Conservation (phyloP, 441 rosid species). For the Erodium texanum region DNA sequence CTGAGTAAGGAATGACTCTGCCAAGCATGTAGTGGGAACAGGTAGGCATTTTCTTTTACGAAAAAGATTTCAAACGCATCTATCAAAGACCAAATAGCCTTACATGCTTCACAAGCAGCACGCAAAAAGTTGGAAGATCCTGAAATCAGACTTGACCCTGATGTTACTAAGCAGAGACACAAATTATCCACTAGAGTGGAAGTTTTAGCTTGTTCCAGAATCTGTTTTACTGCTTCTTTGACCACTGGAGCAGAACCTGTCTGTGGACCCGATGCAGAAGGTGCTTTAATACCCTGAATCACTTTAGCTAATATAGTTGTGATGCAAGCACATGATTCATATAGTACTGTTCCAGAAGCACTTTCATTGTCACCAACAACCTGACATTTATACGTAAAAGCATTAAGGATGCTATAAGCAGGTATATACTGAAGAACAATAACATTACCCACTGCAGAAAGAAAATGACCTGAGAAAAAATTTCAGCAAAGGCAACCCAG, state of each 20-base stretch:
- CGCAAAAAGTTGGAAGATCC: conserved; percentile 72
- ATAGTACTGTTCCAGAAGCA: conserved; percentile 55
- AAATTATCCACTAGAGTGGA: conserved; percentile 69
- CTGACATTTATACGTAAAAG: conserved; percentile 29
- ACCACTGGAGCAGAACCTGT: conserved; percentile 33
- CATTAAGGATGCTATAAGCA: conserved; percentile 17
- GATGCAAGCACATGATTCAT: conserved; percentile 66
- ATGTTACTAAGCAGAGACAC: conserved; percentile 69
- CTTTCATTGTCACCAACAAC: conserved; percentile 57
- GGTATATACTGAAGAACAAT: conserved; percentile 13
- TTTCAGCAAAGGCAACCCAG: conserved; percentile 76
- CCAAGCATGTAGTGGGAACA: conserved; percentile 67
- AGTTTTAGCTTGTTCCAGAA: conserved; percentile 69
- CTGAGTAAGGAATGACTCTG: conserved; percentile 41
- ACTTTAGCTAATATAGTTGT: conserved; percentile 51
- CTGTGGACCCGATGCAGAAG: conserved; percentile 31
- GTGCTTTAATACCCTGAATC: conserved; percentile 45
- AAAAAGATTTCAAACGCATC: conserved; percentile 57
- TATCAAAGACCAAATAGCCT: conserved; percentile 65
- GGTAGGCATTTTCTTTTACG: conserved; percentile 34
- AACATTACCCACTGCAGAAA: neutral
- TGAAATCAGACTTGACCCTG: conserved; percentile 69
- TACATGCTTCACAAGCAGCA: conserved; percentile 80
- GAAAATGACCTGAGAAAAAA: conserved; percentile 66
- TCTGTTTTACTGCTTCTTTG: conserved; percentile 43